A percentile compares a stretch with the other conserved stretches of the same genome.
phyloP scores from a whole-genome alignment of 2,329 filamentous ascomycete species.

The Lachnellula suecica region DNA sequence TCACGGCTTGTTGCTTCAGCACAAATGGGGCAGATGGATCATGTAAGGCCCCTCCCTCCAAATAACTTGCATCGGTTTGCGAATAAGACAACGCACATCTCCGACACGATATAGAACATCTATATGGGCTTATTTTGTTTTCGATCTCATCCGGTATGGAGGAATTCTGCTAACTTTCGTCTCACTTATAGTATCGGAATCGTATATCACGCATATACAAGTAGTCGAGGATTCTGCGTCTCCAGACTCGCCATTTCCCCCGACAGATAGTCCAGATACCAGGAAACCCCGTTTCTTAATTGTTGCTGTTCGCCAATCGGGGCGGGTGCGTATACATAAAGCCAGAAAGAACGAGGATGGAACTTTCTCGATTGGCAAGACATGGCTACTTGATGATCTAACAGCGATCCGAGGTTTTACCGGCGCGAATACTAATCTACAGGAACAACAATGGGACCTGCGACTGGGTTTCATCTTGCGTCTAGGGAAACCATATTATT shows the following conservation, averaged over 20 bases:
- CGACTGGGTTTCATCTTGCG: conserved; percentile 84
- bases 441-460: conserved; percentile 72
- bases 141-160: no score
- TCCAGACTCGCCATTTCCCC: conserved; percentile 81
- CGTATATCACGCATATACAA: conserved; percentile 95
- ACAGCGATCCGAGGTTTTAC: conserved; percentile 80
- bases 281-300: conserved; percentile 93
- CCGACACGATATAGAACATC: no score
- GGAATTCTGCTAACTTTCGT: conserved; percentile 21
- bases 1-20: no score
- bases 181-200: conserved; percentile 71
- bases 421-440: conserved; percentile 58
- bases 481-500: conserved; percentile 93
- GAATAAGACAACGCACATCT: no score
- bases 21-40: no score
- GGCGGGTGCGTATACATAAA: conserved; percentile 93
- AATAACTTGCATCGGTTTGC: no score
- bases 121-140: no score
- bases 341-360: conserved; percentile 93
- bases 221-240: conserved; percentile 84
- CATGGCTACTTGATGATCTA: conserved; percentile 94
- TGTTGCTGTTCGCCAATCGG: conserved; percentile 87
- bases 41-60: no score
- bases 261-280: conserved; percentile 65
- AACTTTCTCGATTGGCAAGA: conserved; percentile 95